phyloP scores from a whole-genome alignment of 1,284 basidiomycete species.

The Acaromyces ingoldii region DNA sequence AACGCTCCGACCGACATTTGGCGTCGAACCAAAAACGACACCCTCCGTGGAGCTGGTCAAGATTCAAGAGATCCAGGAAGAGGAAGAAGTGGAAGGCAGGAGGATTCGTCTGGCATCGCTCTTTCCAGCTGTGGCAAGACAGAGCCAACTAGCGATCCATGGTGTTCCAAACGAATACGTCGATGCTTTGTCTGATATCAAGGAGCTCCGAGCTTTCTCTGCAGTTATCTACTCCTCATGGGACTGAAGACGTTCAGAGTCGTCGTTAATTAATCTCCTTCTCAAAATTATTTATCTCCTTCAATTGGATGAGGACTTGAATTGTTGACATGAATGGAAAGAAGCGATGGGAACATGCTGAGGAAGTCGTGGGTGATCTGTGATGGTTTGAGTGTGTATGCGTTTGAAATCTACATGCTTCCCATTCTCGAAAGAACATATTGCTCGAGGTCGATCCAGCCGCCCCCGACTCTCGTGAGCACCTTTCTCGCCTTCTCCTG shows the following conservation, averaged over 20 bases:
- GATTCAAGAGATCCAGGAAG: conserved; percentile 25
- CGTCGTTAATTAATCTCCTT: too few relatives aligned
- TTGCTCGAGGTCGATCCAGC: conserved; percentile 77
- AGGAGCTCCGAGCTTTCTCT: conserved; percentile 57
- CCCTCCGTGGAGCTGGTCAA: conserved; percentile 11
- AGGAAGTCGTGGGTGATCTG: too few relatives aligned
- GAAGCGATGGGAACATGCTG: too few relatives aligned
- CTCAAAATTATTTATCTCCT: too few relatives aligned
- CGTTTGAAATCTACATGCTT: too few relatives aligned
- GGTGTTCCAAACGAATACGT: conserved; percentile 74
- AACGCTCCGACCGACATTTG: conserved; percentile 56
- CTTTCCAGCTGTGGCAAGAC: conserved; percentile 69
- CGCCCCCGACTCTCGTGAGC: conserved; percentile 52
- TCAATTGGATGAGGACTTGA: too few relatives aligned
- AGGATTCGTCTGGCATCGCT: conserved; percentile 67
- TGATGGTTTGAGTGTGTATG: too few relatives aligned
- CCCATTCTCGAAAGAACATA: too few relatives aligned
- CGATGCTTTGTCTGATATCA: conserved; percentile 58
- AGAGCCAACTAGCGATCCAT: conserved; percentile 67
- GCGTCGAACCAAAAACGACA: conserved; percentile 15
- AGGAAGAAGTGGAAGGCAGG: conserved; percentile 52
- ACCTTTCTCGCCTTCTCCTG: conserved; percentile 40
- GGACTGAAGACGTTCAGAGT: conserved; percentile 11
- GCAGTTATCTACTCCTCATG: conserved; percentile 57
- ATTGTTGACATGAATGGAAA: too few relatives aligned